Conservation (phyloP, 169 alveolate species). For the Perkinsus olseni region DNA sequence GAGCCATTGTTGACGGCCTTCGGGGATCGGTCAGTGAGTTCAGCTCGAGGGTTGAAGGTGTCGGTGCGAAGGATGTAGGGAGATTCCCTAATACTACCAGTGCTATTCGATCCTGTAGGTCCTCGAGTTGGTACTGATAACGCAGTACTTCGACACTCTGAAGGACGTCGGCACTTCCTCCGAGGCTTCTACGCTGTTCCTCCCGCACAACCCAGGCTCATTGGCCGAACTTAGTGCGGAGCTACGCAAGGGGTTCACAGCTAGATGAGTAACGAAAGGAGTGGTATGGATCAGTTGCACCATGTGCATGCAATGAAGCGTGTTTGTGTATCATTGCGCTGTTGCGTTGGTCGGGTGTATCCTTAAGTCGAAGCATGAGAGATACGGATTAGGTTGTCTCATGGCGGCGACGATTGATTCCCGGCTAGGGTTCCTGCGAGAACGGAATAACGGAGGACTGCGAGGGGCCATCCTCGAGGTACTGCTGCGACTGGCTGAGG, state of each 20-base stretch:
- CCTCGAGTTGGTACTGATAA: conserved; percentile 21
- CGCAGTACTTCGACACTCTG: conserved; percentile 22
- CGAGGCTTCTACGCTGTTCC: conserved; percentile 9
- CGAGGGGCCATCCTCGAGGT: background rate
- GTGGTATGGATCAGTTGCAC: too few species aligned
- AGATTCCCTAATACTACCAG: background rate
- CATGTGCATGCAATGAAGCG: too few species aligned
- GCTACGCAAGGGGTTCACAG: background rate
- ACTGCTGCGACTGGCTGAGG: background rate
- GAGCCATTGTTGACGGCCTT: conserved; percentile 25
- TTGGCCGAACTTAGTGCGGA: conserved; percentile 6
- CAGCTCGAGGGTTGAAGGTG: conserved; percentile 8
- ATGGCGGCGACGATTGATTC: background rate
- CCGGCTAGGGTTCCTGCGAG: background rate
- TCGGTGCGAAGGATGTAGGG: conserved; percentile 13
- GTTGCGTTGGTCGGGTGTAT: background rate
- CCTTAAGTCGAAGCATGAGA: too few species aligned
- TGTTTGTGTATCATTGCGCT: too few species aligned
- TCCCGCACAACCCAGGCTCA: conserved; percentile 24
- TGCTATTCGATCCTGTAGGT: background rate
- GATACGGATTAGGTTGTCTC: too few species aligned
- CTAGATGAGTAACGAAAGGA: background rate
- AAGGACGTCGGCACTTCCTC: conserved; percentile 22
- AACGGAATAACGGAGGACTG: background rate
- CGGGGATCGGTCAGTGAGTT: conserved; percentile 15